Conservation (phyloP, 2,329 filamentous ascomycete species). For the Setomelanomma holmii region DNA sequence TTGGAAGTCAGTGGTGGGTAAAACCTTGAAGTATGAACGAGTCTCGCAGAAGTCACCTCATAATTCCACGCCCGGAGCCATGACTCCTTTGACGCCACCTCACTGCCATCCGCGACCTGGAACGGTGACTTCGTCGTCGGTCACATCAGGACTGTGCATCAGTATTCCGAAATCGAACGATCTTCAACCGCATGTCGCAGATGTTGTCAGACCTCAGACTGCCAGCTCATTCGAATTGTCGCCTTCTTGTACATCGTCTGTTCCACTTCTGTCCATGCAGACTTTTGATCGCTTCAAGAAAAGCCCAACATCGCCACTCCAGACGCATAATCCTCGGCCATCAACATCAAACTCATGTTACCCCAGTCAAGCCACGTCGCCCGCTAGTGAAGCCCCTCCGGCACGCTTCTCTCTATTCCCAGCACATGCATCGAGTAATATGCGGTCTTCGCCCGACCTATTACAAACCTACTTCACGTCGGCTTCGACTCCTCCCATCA, state of each 20-base stretch:
- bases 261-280: slow-evolving; percentile 24
- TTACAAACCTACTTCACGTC: background rate
- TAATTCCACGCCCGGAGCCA: slow-evolving; percentile 23
- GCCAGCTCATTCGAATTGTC: slow-evolving; percentile 37
- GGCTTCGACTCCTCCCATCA: slow-evolving; percentile 1
- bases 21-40: slow-evolving; percentile 16
- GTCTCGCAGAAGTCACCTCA: slow-evolving; percentile 30
- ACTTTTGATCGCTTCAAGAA: too few species aligned
- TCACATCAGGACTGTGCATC: slow-evolving; percentile 28
- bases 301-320: slow-evolving; percentile 23
- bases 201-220: slow-evolving; percentile 33
- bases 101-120: slow-evolving; percentile 17
- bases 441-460: slow-evolving; percentile 1
- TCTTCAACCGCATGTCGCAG: slow-evolving; percentile 3
- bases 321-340: slow-evolving; percentile 17
- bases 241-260: slow-evolving; percentile 30
- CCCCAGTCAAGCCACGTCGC: slow-evolving; percentile 9
- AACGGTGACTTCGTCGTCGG: slow-evolving; percentile 17
- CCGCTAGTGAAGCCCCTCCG: slow-evolving; percentile 5
- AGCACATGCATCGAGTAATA: background rate
- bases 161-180: slow-evolving; percentile 26
- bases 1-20: slow-evolving; percentile 14
- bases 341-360: slow-evolving; percentile 8
- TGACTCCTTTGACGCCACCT: slow-evolving; percentile 28
- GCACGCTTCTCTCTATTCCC: slow-evolving; percentile 17